Evolutionary conservation across 2,329 filamentous ascomycete genomes (phyloP), one percentile per base, ranked within the genome.

Genomic region (Diplodia sapinea): DNA sequence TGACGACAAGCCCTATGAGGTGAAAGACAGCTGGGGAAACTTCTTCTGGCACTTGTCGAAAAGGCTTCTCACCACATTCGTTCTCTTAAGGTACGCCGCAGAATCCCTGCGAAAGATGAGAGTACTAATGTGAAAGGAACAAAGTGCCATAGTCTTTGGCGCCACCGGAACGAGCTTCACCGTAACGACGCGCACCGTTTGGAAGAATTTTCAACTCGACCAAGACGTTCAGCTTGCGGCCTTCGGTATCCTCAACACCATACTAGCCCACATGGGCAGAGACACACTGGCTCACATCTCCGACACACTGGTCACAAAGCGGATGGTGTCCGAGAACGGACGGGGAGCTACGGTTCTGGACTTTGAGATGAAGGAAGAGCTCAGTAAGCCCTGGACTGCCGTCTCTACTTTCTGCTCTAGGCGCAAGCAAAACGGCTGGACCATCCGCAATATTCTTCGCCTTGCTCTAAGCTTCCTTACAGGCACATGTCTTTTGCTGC

Each of bases 91-190:
- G 38, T 59, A 47, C 15, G 52, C 36, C 13, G 26, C 0, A 13
- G 1, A 5, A 0, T 15, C 13, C 15, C 3, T 6, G 4, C 3
- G 2, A 43, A 17, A 17, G 2, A 1, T 15, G 0, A 4, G 5
- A 2, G 0, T 6, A 0, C 2, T 43, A 5, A 43, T 12, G 15
- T 43, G 2, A 17, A 4, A 3, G 12, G 3, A 4, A 17, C 12
- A 17, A 31, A 57, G 33, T 15, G 55, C 55, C 7, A 23, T 57
- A 2, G 13, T 57, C 1, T 26, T 57, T 13, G 55, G 55, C 6
- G n/a, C 38, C 3, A 8, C 20, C 1, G 55, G 55, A 15, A n/a
- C 2, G n/a, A 57, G 55, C 5, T 57, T 57, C 31, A n/a, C 0
- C 51, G n/a, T 57, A n/a, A 11, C 9, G 12, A 23, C 40, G 7